Evolutionary conservation across 1,284 basidiomycete genomes (phyloP).

Genomic region (Neotropicomus parvogracilis): DNA sequence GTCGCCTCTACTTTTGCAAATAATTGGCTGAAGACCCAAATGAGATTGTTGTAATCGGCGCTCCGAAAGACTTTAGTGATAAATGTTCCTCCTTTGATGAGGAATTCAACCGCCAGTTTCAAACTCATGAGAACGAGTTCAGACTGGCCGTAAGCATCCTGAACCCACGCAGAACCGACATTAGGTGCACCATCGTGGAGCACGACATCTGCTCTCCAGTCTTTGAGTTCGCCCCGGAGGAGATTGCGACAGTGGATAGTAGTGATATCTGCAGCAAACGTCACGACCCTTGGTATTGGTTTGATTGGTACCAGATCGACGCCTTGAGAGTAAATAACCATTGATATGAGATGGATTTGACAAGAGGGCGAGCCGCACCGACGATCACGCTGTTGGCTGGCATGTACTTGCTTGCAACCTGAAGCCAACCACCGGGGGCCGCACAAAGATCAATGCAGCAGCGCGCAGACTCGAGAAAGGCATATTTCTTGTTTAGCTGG

Average conservation of each 20-base stretch:
- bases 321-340: constrained; percentile 43
- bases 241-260: constrained; percentile 87
- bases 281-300: constrained; percentile 90
- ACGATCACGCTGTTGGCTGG: constrained; percentile 92
- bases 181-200: constrained; percentile 99
- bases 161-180: constrained; percentile 99
- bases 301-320: constrained; percentile 97
- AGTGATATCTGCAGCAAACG: constrained; percentile 95
- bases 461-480: constrained; percentile 85
- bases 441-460: constrained; percentile 99
- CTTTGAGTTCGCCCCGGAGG: constrained; percentile 87
- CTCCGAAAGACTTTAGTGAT: constrained; percentile 99
- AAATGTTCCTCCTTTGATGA: constrained; percentile 91
- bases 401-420: constrained; percentile 99
- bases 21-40: constrained; percentile 98
- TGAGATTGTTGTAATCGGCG: constrained; percentile 96
- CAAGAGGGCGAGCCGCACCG: constrained; percentile 50
- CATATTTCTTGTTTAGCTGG: constrained; percentile 98
- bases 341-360: constrained; percentile 12
- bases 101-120: constrained; percentile 95
- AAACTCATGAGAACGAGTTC: constrained; percentile 96
- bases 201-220: constrained; percentile 99
- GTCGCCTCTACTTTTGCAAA: constrained; percentile 98
- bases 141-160: constrained; percentile 97
- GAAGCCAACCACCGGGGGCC: constrained; percentile 98